phyloP scores from a whole-genome alignment of 179 eudicot species.

The Patellifolia procumbens region DNA sequence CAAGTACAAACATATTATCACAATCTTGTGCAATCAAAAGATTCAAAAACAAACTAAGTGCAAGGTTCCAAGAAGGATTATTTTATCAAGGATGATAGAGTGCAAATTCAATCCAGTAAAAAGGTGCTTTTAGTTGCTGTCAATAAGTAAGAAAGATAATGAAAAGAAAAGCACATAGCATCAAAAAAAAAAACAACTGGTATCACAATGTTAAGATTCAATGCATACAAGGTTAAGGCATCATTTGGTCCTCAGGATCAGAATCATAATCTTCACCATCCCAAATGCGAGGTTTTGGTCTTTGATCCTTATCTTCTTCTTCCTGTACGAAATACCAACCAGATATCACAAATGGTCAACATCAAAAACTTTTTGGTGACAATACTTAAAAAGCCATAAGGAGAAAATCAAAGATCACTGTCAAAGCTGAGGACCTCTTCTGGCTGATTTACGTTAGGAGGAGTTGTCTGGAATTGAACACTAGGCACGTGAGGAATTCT shows the following conservation, averaged over 20 bases:
- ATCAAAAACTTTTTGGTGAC: not conserved
- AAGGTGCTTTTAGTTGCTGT: not conserved
- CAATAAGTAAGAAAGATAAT: not conserved
- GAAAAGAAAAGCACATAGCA: not conserved
- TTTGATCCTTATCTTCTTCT: slow-evolving; percentile 54
- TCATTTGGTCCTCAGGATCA: slow-evolving; percentile 50
- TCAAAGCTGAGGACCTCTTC: slow-evolving; percentile 54
- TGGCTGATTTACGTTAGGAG: slow-evolving; percentile 54
- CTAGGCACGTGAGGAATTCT: slow-evolving; percentile 77
- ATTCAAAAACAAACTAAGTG: too few relatives aligned
- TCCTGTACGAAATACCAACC: slow-evolving; percentile 36
- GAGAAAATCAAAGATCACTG: not conserved
- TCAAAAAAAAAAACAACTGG: not conserved
- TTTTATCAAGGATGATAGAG: not conserved
- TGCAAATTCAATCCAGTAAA: not conserved
- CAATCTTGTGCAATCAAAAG: too few relatives aligned
- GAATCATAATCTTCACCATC: slow-evolving; percentile 60
- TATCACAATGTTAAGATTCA: not conserved
- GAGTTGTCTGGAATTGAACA: slow-evolving; percentile 70
- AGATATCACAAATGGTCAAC: slow-evolving; percentile 13
- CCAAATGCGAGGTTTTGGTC: slow-evolving; percentile 71
- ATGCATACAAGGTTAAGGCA: slow-evolving; percentile 25
- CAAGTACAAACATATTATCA: too few relatives aligned
- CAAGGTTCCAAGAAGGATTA: too few relatives aligned
- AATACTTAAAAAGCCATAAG: not conserved